These are phyloP conservation scores for Penicillium cataractarum DNA, from an alignment of 495 filamentous ascomycete species.

Conservation along the genomic window DNA sequence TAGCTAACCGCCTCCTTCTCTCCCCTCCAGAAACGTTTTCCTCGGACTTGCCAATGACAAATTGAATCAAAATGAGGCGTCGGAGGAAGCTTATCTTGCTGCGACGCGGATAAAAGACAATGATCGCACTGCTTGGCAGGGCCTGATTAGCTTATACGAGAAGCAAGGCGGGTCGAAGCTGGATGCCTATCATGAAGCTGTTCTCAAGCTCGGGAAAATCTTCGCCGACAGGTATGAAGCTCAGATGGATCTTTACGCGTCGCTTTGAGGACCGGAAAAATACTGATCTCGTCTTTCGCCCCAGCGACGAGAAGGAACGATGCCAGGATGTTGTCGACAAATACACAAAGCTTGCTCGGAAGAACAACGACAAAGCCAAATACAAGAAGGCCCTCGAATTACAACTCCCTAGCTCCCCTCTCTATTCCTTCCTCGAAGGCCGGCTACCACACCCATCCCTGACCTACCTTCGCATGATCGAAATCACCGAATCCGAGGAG, in stretches of 20 bases:
- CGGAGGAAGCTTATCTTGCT: constrained; percentile 73
- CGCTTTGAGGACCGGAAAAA: neutral
- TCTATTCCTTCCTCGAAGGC: constrained; percentile 86
- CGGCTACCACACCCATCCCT: constrained; percentile 76
- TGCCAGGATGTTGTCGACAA: constrained; percentile 85
- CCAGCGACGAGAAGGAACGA: constrained; percentile 64
- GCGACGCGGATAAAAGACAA: constrained; percentile 67
- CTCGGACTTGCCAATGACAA: constrained; percentile 80
- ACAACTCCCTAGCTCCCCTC: constrained; percentile 72
- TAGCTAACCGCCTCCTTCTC: constrained; percentile 19
- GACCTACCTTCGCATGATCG: constrained; percentile 82
- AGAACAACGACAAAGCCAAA: constrained; percentile 70
- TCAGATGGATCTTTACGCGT: neutral
- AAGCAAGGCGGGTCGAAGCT: constrained; percentile 69
- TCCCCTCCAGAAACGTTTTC: constrained; percentile 67
- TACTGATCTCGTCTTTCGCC: neutral
- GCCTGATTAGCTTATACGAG: constrained; percentile 84
- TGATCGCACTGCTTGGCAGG: constrained; percentile 83
- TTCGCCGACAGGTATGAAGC: constrained; percentile 62
- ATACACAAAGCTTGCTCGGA: constrained; percentile 68
- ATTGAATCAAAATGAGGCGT: constrained; percentile 66
- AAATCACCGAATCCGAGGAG: constrained; percentile 84
- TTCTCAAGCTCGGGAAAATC: constrained; percentile 71
- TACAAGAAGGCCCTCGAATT: constrained; percentile 73
- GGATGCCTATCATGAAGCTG: constrained; percentile 72